These are phyloP conservation scores for Leccinum boreale DNA, from an alignment of 768 basidiomycete genomes.

Conservation along the genomic window DNA sequence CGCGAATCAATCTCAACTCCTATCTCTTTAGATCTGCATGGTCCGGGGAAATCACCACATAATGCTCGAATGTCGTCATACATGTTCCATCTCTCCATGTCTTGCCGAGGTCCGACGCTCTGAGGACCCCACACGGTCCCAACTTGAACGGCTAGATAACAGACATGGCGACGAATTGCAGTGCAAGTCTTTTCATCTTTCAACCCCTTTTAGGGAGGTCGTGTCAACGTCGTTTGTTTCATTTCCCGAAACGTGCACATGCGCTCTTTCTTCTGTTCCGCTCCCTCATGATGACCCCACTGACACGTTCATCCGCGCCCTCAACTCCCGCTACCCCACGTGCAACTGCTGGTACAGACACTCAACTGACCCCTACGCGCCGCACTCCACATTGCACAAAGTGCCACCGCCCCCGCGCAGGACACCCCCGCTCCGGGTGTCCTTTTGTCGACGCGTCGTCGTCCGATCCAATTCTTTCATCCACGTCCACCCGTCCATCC, in stretches of 20 bases:
- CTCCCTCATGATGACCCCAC: slow-evolving; percentile 20
- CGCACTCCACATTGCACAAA: slow-evolving; percentile 53
- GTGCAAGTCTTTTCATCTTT: neutral
- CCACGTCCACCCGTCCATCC: slow-evolving; percentile 6
- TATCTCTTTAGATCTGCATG: neutral
- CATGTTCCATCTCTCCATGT: neutral
- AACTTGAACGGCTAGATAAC: neutral
- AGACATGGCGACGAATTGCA: neutral
- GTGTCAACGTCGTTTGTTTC: neutral
- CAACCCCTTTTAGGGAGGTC: neutral
- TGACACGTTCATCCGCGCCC: slow-evolving; percentile 29
- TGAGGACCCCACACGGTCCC: neutral
- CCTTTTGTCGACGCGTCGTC: slow-evolving; percentile 38
- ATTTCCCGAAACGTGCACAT: neutral
- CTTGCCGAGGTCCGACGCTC: neutral
- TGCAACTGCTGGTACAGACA: slow-evolving; percentile 4
- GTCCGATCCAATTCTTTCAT: slow-evolving; percentile 9
- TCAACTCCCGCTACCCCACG: slow-evolving; percentile 28
- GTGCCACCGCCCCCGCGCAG: slow-evolving; percentile 51
- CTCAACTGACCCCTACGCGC: slow-evolving; percentile 36
- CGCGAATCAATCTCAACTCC: neutral
- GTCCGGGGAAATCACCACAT: neutral
- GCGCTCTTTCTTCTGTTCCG: neutral
- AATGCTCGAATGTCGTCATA: neutral
- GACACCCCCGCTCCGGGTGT: slow-evolving; percentile 64